These are phyloP conservation scores for Neurospora sp. DNA, from an alignment of 495 filamentous ascomycete species.

Conservation along the genomic window DNA sequence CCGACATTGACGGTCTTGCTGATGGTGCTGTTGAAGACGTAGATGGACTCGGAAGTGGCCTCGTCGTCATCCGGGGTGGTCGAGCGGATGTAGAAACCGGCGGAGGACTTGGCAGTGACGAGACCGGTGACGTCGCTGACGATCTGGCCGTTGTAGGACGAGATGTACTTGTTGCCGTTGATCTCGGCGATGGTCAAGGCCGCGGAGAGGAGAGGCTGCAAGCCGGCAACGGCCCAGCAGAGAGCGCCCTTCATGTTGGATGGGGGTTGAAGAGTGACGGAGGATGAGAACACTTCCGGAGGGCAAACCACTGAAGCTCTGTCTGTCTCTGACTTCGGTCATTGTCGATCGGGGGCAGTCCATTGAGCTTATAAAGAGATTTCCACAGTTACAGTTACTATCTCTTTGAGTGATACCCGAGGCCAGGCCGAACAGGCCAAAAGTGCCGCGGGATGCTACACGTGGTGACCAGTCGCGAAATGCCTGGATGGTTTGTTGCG, in stretches of 20 bases:
- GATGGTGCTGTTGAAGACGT: constrained; percentile 39
- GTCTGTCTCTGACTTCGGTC: background rate
- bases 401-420: background rate
- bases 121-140: constrained; percentile 47
- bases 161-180: constrained; percentile 50
- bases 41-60: constrained; percentile 40
- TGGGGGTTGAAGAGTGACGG: background rate
- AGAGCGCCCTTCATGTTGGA: constrained; percentile 10
- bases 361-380: background rate
- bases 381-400: background rate
- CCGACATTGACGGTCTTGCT: constrained; percentile 36
- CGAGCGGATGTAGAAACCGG: constrained; percentile 49
- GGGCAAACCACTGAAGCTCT: background rate
- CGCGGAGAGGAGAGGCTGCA: constrained; percentile 15
- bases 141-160: constrained; percentile 37
- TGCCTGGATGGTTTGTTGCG: background rate
- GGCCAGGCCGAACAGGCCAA: background rate
- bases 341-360: background rate
- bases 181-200: constrained; percentile 49
- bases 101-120: constrained; percentile 47
- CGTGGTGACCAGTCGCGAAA: background rate
- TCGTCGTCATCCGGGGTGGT: constrained; percentile 35
- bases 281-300: background rate
- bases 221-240: constrained; percentile 11
- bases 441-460: background rate